Conservation (phyloP, 2,329 filamentous ascomycete genomes). For the Trichoderma guizhouense region DNA sequence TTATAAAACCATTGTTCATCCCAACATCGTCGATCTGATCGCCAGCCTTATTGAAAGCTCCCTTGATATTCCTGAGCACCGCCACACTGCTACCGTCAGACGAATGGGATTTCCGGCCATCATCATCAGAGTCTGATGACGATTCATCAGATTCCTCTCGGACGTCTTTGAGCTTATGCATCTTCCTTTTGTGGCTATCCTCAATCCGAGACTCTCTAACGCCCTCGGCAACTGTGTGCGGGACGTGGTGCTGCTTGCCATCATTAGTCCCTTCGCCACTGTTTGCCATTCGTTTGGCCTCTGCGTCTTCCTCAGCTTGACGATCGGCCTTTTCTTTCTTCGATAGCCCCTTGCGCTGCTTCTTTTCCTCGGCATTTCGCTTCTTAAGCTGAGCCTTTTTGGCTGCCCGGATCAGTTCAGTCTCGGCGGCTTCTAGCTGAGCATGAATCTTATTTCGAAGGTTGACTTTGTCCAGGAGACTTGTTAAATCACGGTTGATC, state of each 20-base stretch:
- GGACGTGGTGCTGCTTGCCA: slow-evolving; percentile 52
- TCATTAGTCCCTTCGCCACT: slow-evolving; percentile 47
- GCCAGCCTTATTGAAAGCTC: slow-evolving; percentile 42
- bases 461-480: slow-evolving; percentile 79
- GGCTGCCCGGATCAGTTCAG: slow-evolving; percentile 73
- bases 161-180: neutral
- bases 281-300: slow-evolving; percentile 50
- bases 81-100: slow-evolving; percentile 25
- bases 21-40: slow-evolving; percentile 53
- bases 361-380: slow-evolving; percentile 61
- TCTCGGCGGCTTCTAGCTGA: slow-evolving; percentile 77
- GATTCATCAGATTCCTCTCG: slow-evolving; percentile 10
- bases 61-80: slow-evolving; percentile 47
- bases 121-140: neutral
- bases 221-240: slow-evolving; percentile 48
- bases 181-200: neutral
- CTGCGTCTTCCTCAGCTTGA: slow-evolving; percentile 47
- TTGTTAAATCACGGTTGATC: slow-evolving; percentile 87
- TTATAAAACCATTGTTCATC: slow-evolving; percentile 53
- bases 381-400: slow-evolving; percentile 76
- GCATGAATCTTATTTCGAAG: slow-evolving; percentile 67
- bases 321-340: slow-evolving; percentile 50
- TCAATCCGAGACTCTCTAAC: slow-evolving; percentile 39
- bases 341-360: slow-evolving; percentile 51
- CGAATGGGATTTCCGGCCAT: neutral